A percentile compares a stretch with the other conserved stretches of the same genome.
These are phyloP conservation scores for Gaeumannomyces sp. DNA, from an alignment of 2,329 filamentous ascomycete genomes.

Conservation along the genomic window DNA sequence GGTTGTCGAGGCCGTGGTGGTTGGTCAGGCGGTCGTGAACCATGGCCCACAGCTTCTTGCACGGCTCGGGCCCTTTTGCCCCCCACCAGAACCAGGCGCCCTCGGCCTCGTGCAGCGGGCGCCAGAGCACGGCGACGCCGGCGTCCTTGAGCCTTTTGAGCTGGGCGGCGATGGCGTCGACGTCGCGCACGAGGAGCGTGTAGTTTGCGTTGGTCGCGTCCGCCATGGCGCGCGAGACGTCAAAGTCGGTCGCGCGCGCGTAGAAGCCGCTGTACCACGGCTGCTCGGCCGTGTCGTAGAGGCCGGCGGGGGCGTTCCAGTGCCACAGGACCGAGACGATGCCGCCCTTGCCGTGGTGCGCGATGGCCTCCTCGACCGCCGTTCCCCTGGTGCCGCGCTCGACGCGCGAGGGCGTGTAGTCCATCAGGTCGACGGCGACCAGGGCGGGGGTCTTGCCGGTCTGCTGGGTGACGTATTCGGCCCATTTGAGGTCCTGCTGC, in stretches of 20 bases:
- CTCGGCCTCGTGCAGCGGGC: constrained; percentile 45
- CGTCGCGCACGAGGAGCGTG: constrained; percentile 38
- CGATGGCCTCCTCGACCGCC: constrained; percentile 40
- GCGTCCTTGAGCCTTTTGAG: constrained; percentile 36
- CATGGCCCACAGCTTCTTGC: constrained; percentile 36
- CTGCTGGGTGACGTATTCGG: constrained; percentile 37
- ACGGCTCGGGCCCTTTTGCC: constrained; percentile 37
- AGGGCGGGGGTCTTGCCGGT: constrained; percentile 42
- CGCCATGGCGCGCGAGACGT: constrained; percentile 34
- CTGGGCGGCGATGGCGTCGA: constrained; percentile 41
- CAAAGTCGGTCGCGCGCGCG: constrained; percentile 41
- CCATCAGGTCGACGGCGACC: constrained; percentile 40
- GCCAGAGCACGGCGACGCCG: constrained; percentile 39
- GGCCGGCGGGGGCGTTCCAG: constrained; percentile 39
- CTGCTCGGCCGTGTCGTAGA: constrained; percentile 38
- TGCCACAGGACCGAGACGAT: constrained; percentile 43
- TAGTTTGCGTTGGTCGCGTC: constrained; percentile 39
- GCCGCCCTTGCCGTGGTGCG: constrained; percentile 34
- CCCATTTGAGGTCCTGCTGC: constrained; percentile 37
- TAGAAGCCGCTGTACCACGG: constrained; percentile 46
- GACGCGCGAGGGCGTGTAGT: constrained; percentile 40
- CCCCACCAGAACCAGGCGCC: constrained; percentile 49
- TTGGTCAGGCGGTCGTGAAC: constrained; percentile 38
- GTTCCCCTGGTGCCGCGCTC: constrained; percentile 33
- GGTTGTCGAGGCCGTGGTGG: constrained; percentile 38